These are phyloP conservation scores for Diospyros kaki DNA, from an alignment of 148 eudicot species.

Conservation along the genomic window DNA sequence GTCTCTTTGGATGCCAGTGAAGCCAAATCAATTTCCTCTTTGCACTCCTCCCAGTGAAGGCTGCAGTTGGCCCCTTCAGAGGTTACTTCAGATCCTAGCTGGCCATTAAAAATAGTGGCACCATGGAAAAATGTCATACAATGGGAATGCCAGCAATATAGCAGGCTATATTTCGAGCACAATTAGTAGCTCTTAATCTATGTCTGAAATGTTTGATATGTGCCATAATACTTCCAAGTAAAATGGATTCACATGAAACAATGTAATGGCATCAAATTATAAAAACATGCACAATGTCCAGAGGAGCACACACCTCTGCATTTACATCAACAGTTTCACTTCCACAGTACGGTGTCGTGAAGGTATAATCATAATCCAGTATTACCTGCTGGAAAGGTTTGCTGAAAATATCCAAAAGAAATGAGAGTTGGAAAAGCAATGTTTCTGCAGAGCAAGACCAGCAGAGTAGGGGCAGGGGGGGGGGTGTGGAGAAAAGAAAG, in stretches of 20 bases:
- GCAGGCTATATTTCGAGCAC: neutral
- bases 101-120: slow-evolving; percentile 14
- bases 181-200: slow-evolving; percentile 1
- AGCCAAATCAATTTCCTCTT: slow-evolving; percentile 72
- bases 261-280: neutral
- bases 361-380: slow-evolving; percentile 94
- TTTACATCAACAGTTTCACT: slow-evolving; percentile 58
- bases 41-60: slow-evolving; percentile 74
- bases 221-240: neutral
- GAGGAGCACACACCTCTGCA: slow-evolving; percentile 44
- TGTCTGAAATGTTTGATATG: neutral
- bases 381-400: slow-evolving; percentile 75
- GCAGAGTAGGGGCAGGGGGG: neutral
- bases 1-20: slow-evolving; percentile 83
- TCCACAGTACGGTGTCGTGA: slow-evolving; percentile 94
- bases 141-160: neutral
- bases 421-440: neutral
- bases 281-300: neutral
- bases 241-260: neutral
- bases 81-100: slow-evolving; percentile 29
- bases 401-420: slow-evolving; percentile 44
- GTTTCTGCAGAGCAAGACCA: neutral
- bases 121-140: neutral
- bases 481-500: neutral
- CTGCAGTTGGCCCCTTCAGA: slow-evolving; percentile 26